Evolutionary conservation across 2,329 filamentous ascomycete genomes (phyloP).

Genomic region (Fusarium sp.): DNA sequence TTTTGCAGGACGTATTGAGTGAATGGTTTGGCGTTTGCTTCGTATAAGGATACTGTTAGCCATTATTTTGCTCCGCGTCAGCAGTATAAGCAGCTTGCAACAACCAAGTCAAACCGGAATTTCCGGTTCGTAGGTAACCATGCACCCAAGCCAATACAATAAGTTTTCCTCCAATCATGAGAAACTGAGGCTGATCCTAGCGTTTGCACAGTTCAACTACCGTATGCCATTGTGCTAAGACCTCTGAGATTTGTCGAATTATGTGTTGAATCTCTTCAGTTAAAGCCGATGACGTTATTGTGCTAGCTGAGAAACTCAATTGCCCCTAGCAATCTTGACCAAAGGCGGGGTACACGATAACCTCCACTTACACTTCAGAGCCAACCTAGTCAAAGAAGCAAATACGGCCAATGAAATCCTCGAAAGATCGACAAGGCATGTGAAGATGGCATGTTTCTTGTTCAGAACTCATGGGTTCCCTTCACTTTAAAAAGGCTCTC

Average conservation of each 20-base stretch:
- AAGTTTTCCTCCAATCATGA: too few relatives aligned
- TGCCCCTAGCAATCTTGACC: neutral
- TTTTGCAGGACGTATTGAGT: too few relatives aligned
- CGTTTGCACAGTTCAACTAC: too few relatives aligned
- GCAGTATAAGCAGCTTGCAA: neutral
- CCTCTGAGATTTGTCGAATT: neutral
- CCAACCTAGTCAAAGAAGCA: neutral
- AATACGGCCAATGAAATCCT: constrained; percentile 12
- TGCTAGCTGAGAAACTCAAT: constrained; percentile 1
- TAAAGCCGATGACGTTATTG: neutral
- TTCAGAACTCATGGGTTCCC: neutral
- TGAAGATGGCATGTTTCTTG: neutral
- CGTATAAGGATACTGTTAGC: too few relatives aligned
- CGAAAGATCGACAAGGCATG: neutral
- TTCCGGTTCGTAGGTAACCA: neutral
- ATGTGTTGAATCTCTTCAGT: neutral
- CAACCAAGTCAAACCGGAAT: neutral
- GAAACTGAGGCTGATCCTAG: neutral
- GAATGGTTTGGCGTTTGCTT: too few relatives aligned
- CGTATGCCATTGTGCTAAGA: neutral
- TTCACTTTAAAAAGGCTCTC: constrained; percentile 7
- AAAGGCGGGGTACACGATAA: neutral
- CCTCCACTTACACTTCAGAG: neutral
- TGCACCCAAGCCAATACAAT: too few relatives aligned
- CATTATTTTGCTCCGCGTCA: too few relatives aligned